phyloP scores from a whole-genome alignment of 2,329 filamentous ascomycete species.

The Arthrobotrys entomopaga region DNA sequence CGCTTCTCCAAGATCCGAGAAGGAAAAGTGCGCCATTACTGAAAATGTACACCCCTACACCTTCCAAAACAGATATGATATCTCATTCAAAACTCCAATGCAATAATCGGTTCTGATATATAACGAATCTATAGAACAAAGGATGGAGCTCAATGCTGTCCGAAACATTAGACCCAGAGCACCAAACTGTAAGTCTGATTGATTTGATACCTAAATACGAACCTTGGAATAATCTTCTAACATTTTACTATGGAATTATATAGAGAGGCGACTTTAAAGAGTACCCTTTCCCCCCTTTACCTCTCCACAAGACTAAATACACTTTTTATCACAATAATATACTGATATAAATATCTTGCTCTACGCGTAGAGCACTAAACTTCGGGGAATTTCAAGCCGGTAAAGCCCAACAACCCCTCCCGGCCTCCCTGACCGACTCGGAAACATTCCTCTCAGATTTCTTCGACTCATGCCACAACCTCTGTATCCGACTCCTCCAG shows the following conservation, averaged over 20 bases:
- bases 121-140: conserved; percentile 70
- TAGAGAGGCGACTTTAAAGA: conserved; percentile 89
- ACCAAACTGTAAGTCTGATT: conserved; percentile 72
- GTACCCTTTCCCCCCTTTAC: conserved; percentile 65
- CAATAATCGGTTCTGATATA: not conserved
- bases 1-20: conserved; percentile 74
- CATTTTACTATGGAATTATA: not conserved
- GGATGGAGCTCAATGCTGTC: conserved; percentile 90
- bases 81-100: not conserved
- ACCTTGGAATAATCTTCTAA: not conserved
- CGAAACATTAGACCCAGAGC: conserved; percentile 85
- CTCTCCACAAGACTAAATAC: too few relatives aligned
- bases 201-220: not conserved
- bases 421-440: conserved; percentile 70
- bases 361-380: conserved; percentile 79
- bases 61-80: not conserved
- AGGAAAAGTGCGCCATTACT: conserved; percentile 77
- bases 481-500: conserved; percentile 77
- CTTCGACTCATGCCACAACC: conserved; percentile 73
- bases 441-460: conserved; percentile 74
- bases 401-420: conserved; percentile 80
- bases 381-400: conserved; percentile 78
- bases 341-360: not conserved
- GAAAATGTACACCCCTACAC: conserved; percentile 65
- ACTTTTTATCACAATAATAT: too few relatives aligned